These are phyloP conservation scores for Anthracocystis walkeri DNA, from an alignment of 1,284 basidiomycete species.

Conservation along the genomic window DNA sequence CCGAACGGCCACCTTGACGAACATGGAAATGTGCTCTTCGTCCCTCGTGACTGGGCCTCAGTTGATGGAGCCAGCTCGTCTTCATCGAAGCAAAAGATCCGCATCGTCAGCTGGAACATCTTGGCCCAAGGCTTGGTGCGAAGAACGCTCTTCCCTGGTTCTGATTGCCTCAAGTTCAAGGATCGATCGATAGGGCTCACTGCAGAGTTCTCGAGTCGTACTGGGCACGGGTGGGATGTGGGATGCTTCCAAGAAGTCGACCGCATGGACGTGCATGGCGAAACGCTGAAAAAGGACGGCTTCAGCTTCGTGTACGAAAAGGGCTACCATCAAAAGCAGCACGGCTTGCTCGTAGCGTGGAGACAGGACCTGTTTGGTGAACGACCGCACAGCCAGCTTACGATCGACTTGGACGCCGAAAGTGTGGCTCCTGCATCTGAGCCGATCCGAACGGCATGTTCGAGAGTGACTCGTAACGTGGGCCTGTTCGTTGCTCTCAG, in stretches of 20 bases:
- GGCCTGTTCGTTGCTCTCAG: slow-evolving; percentile 60
- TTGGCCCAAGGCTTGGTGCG: slow-evolving; percentile 71
- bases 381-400: slow-evolving; percentile 15
- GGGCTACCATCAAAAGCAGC: slow-evolving; percentile 65
- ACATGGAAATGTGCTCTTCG: slow-evolving; percentile 38
- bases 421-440: slow-evolving; percentile 23
- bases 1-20: slow-evolving; percentile 45
- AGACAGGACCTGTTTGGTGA: slow-evolving; percentile 33
- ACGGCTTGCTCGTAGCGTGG: slow-evolving; percentile 67
- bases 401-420: slow-evolving; percentile 57
- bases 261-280: slow-evolving; percentile 65
- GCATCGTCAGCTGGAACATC: slow-evolving; percentile 66
- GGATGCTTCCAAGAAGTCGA: slow-evolving; percentile 71
- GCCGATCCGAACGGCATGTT: slow-evolving; percentile 36
- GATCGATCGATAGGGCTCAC: slow-evolving; percentile 61
- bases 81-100: slow-evolving; percentile 19
- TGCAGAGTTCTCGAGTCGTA: slow-evolving; percentile 44
- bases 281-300: slow-evolving; percentile 50
- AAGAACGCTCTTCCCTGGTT: slow-evolving; percentile 70
- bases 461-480: slow-evolving; percentile 56
- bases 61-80: slow-evolving; percentile 2
- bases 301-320: slow-evolving; percentile 63
- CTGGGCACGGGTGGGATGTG: slow-evolving; percentile 69
- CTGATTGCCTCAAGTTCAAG: slow-evolving; percentile 70
- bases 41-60: slow-evolving; percentile 46